Conservation (phyloP, 179 eudicot genomes). For the Heliamphora pulchella region DNA sequence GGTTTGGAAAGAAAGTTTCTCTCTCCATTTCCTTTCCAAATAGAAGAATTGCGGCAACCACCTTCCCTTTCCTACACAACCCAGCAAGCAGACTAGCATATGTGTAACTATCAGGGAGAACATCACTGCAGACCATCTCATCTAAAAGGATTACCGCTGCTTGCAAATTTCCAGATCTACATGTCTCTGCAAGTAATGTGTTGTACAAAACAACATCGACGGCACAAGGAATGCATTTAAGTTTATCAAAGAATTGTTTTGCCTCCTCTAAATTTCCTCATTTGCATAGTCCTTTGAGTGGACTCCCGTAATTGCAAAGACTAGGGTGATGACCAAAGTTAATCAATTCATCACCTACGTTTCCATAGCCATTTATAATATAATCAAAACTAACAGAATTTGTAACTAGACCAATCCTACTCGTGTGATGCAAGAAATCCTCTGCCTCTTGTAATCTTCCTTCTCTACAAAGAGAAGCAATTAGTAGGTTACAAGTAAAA, state of each 20-base stretch:
- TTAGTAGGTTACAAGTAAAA: slow-evolving; percentile 47
- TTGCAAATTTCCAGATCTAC: slow-evolving; percentile 46
- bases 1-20: slow-evolving; percentile 36
- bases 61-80: slow-evolving; percentile 55
- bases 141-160: slow-evolving; percentile 44
- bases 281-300: slow-evolving; percentile 65
- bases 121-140: slow-evolving; percentile 55
- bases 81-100: slow-evolving; percentile 51
- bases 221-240: slow-evolving; percentile 41
- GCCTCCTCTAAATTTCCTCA: slow-evolving; percentile 53
- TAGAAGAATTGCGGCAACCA: slow-evolving; percentile 53
- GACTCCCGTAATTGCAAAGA: slow-evolving; percentile 50
- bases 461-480: slow-evolving; percentile 49
- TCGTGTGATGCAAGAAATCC: slow-evolving; percentile 58
- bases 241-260: slow-evolving; percentile 40
- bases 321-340: slow-evolving; percentile 49
- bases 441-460: slow-evolving; percentile 55
- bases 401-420: slow-evolving; percentile 37
- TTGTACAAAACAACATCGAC: slow-evolving; percentile 52
- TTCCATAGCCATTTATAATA: slow-evolving; percentile 58
- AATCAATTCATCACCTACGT: slow-evolving; percentile 56
- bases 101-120: slow-evolving; percentile 56
- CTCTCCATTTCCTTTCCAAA: slow-evolving; percentile 33
- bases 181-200: slow-evolving; percentile 50
- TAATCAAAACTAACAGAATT: slow-evolving; percentile 52